phyloP scores from a whole-genome alignment of 73 alveolate species.

The Blepharisma stoltei region DNA sequence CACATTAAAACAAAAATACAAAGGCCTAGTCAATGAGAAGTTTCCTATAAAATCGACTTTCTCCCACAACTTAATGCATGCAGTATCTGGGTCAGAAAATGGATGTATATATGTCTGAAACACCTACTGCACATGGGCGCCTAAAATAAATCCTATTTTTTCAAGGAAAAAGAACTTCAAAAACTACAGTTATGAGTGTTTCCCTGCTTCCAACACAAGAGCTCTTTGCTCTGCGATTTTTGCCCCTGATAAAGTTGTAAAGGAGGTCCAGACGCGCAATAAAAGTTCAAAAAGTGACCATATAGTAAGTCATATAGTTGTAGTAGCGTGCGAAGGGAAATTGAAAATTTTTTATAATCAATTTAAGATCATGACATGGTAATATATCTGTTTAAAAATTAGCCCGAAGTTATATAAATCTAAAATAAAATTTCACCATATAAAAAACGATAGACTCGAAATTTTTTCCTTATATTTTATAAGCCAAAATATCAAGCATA shows the following conservation, averaged over 20 bases:
- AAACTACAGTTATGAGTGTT: slow-evolving; percentile 25
- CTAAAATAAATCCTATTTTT: not conserved
- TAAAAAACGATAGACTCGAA: no score
- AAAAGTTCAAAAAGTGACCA: not conserved
- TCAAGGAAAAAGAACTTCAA: not conserved
- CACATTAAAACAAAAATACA: not conserved
- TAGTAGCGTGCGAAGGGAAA: not conserved
- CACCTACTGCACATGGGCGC: slow-evolving; percentile 6
- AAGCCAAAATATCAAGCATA: no score
- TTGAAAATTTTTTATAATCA: not conserved
- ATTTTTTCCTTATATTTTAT: no score
- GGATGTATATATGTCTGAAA: slow-evolving; percentile 81
- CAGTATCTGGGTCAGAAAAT: slow-evolving; percentile 84
- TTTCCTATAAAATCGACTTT: slow-evolving; percentile 63
- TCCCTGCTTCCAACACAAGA: not conserved
- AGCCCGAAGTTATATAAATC: no score
- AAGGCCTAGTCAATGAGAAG: slow-evolving; percentile 27
- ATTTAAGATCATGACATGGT: slow-evolving; percentile 23
- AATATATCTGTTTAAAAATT: not conserved
- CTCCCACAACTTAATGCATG: slow-evolving; percentile 56
- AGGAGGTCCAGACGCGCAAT: not conserved
- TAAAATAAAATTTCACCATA: no score
- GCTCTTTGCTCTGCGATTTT: slow-evolving; percentile 4
- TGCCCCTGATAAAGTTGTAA: not conserved
- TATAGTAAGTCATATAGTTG: slow-evolving; percentile 7